Evolutionary conservation across 1,284 basidiomycete genomes (phyloP), one percentile per base, ranked within the genome.

Genomic region (Veloboletus limbatus): DNA sequence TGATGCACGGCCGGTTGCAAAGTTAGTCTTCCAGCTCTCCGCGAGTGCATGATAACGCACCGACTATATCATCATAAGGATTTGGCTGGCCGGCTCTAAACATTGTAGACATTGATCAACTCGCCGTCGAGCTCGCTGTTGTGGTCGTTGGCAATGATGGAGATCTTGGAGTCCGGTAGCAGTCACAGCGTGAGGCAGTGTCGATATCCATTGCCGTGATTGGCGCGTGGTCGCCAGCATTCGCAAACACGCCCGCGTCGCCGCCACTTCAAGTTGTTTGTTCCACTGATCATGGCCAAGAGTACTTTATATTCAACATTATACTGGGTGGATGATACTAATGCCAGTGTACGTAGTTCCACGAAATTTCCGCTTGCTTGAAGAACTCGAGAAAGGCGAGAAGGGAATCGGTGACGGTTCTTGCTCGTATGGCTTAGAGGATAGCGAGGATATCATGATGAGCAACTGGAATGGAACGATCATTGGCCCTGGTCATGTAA

Each of bases 341-440:
- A 53, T n/a, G 31, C 32, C 3, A 13, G 17, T 7, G 10, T 18
- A 10, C 8, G 6, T 54, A 98, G 96, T 98, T 52, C 96, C 96
- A 31, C 81, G 96, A 63, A 97, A 94, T 72, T 99, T 99, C 74
- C 82, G 92, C 47, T 83, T 99, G 34, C 81, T 97, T 39, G 94
- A 97, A 69, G 95, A 99, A 76, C 88, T 99, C 56, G 96, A 99
- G 73, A 98, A 98, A 72, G 96, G 97, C 59, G 96, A 99, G 77
- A 99, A 99, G 71, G 96, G 97, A 39, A 93, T 99, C 64, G 96
- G 96, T 54, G 96, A 98, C 73, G 96, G 95, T 49, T 92, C 88
- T 28, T 97, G 93, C 74, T 95, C 92, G 25, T 98, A 98, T 61
- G 95, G 95, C 47, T 75, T 97, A 48, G 90, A 91, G 69, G 91